Base-by-base conservation (phyloP, 192 early-diverging fungal species). In the Coemansia umbellata region DNA sequence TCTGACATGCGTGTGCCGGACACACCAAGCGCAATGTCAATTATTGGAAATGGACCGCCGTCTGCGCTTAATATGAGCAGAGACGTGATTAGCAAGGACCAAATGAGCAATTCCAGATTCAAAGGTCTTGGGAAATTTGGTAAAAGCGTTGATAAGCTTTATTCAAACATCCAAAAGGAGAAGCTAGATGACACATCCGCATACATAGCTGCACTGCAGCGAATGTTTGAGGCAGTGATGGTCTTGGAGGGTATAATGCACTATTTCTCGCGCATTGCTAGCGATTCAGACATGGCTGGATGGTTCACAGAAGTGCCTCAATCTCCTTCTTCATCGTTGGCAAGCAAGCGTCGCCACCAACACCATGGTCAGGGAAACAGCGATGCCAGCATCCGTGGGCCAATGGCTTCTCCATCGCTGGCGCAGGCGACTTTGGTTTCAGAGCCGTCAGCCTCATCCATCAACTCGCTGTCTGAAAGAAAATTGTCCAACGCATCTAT, bases 81-180 rank as follows among this genome's bases (percentile, higher is more conserved):
- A n/a, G 63, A 74, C n/a, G 58, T 61, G 50, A 33, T 77, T 32
- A 58, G 39, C 58, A 77, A 70, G 55, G 74, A 75, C 36, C 72
- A 67, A 30, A 64, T 74, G 64, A 41, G 59, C 48, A 74, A 74
- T 22, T 51, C 65, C 10, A 57, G 74, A 22, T 77, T 77, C 55
- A 69, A 70, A 37, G 67, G 74, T 3, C 43, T 77, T 4, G 74
- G 74, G 5, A 77, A 77, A 49, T 63, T 77, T 4, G 74, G 74
- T 24, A 77, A 77, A 36, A 77, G 74, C 48, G 74, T 77, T n/a
- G 74, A 77, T 28, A 61, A 60, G n/a, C 35, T 77, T 13, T 77
- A 77, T 50, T 77, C 74, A 3, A 77, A 70, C 18, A 77, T 77
- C 8, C 74, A 77, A 36, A 77, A 77, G 50, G 74, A 77, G 37